Evolutionary conservation across 2,329 filamentous ascomycete genomes (phyloP).

Genomic region (Diaporthe vaccinii): DNA sequence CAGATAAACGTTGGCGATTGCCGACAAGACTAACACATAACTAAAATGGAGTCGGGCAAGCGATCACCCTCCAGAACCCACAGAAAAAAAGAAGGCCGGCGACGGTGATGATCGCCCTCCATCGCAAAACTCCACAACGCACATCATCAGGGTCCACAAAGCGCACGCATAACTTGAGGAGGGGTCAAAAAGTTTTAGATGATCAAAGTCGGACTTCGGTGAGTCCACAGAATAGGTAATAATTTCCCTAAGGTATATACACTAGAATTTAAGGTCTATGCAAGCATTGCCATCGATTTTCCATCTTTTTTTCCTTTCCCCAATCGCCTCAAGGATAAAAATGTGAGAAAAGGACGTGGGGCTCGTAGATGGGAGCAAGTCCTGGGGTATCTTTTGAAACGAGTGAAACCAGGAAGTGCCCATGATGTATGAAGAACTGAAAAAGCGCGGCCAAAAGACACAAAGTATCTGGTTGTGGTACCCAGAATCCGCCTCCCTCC

Average conservation of each 20-base stretch:
- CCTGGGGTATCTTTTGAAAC: conserved; percentile 26
- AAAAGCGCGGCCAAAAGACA: not conserved
- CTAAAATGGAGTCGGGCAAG: not conserved
- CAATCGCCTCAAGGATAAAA: not conserved
- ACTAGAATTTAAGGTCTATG: conserved; percentile 42
- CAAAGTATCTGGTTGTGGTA: conserved; percentile 8
- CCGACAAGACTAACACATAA: not conserved
- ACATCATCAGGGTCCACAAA: not conserved
- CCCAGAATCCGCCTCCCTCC: conserved; percentile 12
- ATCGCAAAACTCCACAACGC: not conserved
- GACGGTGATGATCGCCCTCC: conserved; percentile 2
- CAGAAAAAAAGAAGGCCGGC: not conserved
- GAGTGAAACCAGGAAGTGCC: conserved; percentile 35
- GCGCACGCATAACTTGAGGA: not conserved
- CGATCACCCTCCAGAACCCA: not conserved
- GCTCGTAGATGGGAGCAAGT: conserved; percentile 18
- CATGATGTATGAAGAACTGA: not conserved
- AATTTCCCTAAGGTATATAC: conserved; percentile 39
- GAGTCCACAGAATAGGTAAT: conserved; percentile 9
- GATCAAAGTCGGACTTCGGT: not conserved
- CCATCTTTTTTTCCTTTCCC: not conserved
- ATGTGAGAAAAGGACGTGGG: conserved; percentile 32
- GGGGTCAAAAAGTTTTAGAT: not conserved
- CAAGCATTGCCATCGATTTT: conserved; percentile 35
- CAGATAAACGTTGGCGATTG: conserved; percentile 10